phyloP scores from a whole-genome alignment of 352 stramenopile species.

The Globisporangium spiculum region DNA sequence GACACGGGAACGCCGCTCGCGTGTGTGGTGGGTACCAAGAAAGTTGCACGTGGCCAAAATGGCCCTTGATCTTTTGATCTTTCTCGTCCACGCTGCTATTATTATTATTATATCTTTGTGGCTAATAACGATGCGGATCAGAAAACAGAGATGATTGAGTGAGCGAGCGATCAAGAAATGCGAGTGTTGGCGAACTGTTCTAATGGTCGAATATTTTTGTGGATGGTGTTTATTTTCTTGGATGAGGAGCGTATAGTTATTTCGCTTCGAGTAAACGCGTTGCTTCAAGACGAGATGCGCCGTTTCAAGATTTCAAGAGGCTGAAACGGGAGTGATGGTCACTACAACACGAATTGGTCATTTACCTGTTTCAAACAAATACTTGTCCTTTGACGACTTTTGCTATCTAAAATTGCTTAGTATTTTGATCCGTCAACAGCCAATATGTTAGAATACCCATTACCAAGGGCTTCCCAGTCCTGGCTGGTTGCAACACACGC shows the following conservation, averaged over 20 bases:
- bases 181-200: neutral
- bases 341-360: neutral
- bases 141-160: neutral
- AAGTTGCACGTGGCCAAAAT: neutral
- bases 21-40: neutral
- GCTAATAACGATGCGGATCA: neutral
- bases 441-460: neutral
- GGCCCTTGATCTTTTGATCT: neutral
- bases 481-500: neutral
- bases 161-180: neutral
- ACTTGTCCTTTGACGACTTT: too few relatives aligned
- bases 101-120: neutral
- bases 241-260: neutral
- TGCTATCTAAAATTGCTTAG: neutral
- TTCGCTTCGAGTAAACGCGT: neutral
- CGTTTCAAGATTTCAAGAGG: neutral
- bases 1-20: neutral
- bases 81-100: neutral
- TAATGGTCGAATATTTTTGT: neutral
- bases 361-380: neutral
- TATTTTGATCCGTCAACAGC: neutral
- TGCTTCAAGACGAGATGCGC: constrained; percentile 1
- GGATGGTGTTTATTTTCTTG: neutral
- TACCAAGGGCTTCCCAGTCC: neutral
- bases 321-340: constrained; percentile 10